These are phyloP conservation scores for Dendrostoma leiphaemia DNA, from an alignment of 2,329 filamentous ascomycete genomes.

Conservation along the genomic window DNA sequence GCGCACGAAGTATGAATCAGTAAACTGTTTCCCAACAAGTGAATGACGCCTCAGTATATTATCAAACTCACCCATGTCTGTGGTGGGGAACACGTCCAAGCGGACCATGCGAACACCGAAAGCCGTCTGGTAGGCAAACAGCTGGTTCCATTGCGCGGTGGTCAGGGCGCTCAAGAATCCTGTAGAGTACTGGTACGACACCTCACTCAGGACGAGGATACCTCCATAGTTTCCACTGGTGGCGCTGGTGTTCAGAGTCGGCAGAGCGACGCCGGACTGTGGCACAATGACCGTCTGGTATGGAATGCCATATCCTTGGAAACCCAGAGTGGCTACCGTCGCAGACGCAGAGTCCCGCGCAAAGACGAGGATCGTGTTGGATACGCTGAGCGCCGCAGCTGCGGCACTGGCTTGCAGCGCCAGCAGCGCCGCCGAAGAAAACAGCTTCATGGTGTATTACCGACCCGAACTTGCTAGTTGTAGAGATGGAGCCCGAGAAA, in stretches of 20 bases:
- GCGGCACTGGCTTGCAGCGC: slow-evolving; percentile 15
- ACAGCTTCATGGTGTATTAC: slow-evolving; percentile 15
- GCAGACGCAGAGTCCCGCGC: slow-evolving; percentile 50
- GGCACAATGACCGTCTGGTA: slow-evolving; percentile 56
- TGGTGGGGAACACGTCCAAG: slow-evolving; percentile 53
- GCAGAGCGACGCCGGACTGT: slow-evolving; percentile 47
- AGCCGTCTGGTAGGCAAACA: slow-evolving; percentile 55
- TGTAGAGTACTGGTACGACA: slow-evolving; percentile 51
- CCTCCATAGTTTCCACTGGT: slow-evolving; percentile 56
- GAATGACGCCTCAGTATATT: slow-evolving; percentile 13
- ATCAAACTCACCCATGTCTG: slow-evolving; percentile 44
- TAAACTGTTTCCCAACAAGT: no score
- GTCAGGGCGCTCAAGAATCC: slow-evolving; percentile 53
- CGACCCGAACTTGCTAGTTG: background rate
- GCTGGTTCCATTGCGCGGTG: slow-evolving; percentile 50
- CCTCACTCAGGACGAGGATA: slow-evolving; percentile 53
- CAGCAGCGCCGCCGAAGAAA: slow-evolving; percentile 14
- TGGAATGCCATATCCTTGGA: slow-evolving; percentile 61
- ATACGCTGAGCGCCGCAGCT: slow-evolving; percentile 25
- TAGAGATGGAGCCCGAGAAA: background rate
- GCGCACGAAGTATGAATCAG: background rate
- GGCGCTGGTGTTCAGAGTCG: slow-evolving; percentile 46
- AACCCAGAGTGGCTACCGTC: slow-evolving; percentile 47
- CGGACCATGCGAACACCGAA: slow-evolving; percentile 62
- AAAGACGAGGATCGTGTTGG: slow-evolving; percentile 54